Conservation (phyloP, 768 basidiomycete species). For the Hydnomerulius pinastri region DNA sequence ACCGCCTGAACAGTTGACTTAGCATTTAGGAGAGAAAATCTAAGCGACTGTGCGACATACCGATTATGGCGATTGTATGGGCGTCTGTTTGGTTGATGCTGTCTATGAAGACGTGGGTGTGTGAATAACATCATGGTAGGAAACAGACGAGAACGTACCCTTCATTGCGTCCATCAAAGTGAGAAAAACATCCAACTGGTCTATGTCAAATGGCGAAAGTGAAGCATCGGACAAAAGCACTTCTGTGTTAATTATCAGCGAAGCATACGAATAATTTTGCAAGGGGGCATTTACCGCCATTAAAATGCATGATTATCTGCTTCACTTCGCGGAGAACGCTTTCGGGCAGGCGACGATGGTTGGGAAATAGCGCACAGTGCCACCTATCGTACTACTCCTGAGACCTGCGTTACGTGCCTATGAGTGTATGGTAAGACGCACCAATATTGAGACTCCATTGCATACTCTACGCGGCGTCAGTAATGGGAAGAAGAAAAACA, state of each 20-base stretch:
- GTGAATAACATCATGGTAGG: not conserved
- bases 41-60: too few relatives aligned
- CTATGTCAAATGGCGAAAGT: not conserved
- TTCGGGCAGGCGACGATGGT: too few relatives aligned
- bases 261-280: not conserved
- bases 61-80: too few relatives aligned
- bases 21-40: too few relatives aligned
- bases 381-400: not conserved
- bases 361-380: too few relatives aligned
- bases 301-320: not conserved
- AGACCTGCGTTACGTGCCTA: not conserved
- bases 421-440: not conserved
- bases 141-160: not conserved
- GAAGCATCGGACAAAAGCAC: not conserved
- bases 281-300: not conserved
- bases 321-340: not conserved
- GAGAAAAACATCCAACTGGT: not conserved
- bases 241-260: not conserved
- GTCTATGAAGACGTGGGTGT: not conserved
- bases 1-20: too few relatives aligned
- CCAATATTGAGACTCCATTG: conserved; percentile 8
- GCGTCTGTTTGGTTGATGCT: not conserved
- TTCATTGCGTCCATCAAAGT: not conserved
- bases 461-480: not conserved
- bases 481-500: not conserved